A percentile compares a stretch with the other conserved stretches of the same genome.
phyloP scores from a whole-genome alignment of 768 basidiomycete species.

The Hydnomerulius pinastri region DNA sequence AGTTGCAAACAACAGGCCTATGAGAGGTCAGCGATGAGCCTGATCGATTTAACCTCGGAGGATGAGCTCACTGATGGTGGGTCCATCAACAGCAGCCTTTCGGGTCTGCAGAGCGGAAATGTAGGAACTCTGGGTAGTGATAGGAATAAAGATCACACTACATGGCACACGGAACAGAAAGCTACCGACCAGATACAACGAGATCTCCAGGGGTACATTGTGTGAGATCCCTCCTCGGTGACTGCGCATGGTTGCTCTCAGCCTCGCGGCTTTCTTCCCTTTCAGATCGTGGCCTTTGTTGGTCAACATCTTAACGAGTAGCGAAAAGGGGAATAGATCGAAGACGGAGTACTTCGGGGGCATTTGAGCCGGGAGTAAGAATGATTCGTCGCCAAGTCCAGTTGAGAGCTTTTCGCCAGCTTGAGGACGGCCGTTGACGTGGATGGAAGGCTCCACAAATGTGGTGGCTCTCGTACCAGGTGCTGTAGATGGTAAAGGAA shows the following conservation, averaged over 20 bases:
- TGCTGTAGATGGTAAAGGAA: constrained; percentile 31
- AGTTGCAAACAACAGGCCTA: constrained; percentile 49
- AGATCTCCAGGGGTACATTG: constrained; percentile 70
- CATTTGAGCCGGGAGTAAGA: constrained; percentile 52
- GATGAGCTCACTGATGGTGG: constrained; percentile 55
- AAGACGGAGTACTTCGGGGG: constrained; percentile 63
- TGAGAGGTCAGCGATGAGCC: neutral
- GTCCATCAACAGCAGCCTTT: constrained; percentile 51
- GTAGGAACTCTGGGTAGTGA: constrained; percentile 62
- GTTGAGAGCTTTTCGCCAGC: constrained; percentile 11
- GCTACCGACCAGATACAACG: constrained; percentile 58
- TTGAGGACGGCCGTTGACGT: constrained; percentile 2
- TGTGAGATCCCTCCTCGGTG: constrained; percentile 44
- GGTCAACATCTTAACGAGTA: constrained; percentile 49
- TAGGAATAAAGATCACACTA: constrained; percentile 1
- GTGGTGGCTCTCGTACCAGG: constrained; percentile 13
- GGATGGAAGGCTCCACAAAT: constrained; percentile 13
- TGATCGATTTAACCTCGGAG: neutral
- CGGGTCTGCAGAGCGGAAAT: constrained; percentile 59
- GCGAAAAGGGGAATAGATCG: constrained; percentile 71
- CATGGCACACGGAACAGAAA: neutral
- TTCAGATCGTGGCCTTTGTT: constrained; percentile 50
- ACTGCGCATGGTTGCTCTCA: constrained; percentile 51
- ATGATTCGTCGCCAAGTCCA: constrained; percentile 39
- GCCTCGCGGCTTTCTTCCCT: constrained; percentile 61